Percentiles rank a stretch among this genome's conserved stretches.
phyloP scores from a whole-genome alignment of 1,284 basidiomycete species.

The Nidula niveotomentosa region DNA sequence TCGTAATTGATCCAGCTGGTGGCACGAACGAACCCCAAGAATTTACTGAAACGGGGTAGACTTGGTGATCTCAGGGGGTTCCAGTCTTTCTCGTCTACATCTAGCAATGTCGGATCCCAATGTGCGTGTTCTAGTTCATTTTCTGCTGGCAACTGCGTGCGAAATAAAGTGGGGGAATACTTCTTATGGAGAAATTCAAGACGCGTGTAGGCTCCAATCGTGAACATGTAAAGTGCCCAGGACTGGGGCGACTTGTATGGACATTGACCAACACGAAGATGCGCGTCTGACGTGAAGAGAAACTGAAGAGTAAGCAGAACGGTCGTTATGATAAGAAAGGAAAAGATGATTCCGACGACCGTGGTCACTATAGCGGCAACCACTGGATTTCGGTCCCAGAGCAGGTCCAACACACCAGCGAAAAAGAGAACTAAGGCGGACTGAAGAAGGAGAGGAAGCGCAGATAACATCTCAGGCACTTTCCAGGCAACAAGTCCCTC shows the following conservation, averaged over 20 bases:
- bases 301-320: background rate
- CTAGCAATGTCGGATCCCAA: background rate
- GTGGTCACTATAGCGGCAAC: background rate
- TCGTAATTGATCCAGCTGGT: background rate
- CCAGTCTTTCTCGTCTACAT: background rate
- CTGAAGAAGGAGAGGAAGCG: background rate
- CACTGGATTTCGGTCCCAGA: background rate
- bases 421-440: background rate
- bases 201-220: background rate
- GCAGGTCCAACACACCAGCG: background rate
- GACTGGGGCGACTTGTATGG: conserved; percentile 1
- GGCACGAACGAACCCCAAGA: background rate
- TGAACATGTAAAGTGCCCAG: background rate
- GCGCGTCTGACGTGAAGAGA: too few relatives aligned
- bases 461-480: background rate
- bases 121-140: background rate
- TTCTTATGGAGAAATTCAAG: background rate
- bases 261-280: background rate
- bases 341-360: background rate
- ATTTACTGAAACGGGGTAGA: background rate
- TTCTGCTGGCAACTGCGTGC: too few relatives aligned
- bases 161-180: too few relatives aligned
- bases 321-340: background rate
- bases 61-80: background rate
- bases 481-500: background rate